phyloP scores from a whole-genome alignment of 2,329 filamentous ascomycete genomes.

The Lachnellula subtilissima region DNA sequence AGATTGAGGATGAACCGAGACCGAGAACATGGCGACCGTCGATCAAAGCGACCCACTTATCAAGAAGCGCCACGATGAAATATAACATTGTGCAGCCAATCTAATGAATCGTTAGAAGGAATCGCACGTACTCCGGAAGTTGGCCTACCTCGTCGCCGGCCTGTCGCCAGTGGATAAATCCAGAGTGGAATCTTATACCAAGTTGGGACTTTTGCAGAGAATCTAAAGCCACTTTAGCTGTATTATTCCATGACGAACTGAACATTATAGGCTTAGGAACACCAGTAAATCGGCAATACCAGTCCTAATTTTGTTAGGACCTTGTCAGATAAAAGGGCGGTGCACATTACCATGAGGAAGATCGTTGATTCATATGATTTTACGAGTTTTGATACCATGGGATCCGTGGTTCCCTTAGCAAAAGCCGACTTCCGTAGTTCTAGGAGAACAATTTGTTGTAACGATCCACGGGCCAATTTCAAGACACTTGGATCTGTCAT shows the following conservation, averaged over 20 bases:
- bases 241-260: conserved; percentile 54
- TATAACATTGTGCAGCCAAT: conserved; percentile 47
- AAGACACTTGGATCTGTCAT: conserved; percentile 38
- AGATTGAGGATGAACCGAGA: conserved; percentile 35
- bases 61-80: conserved; percentile 50
- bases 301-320: conserved; percentile 34
- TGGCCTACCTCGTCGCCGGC: conserved; percentile 44
- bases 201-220: conserved; percentile 49
- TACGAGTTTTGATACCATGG: conserved; percentile 41
- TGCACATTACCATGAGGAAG: conserved; percentile 12
- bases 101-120: not conserved
- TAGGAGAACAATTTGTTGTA: conserved; percentile 41
- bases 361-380: conserved; percentile 10
- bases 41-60: conserved; percentile 49
- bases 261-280: conserved; percentile 46
- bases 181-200: conserved; percentile 50
- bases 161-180: conserved; percentile 54
- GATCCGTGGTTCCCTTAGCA: conserved; percentile 38
- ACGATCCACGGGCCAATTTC: conserved; percentile 41
- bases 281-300: conserved; percentile 48
- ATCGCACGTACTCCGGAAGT: not conserved
- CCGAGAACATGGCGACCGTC: conserved; percentile 40
- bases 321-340: not conserved
- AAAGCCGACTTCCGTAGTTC: conserved; percentile 41
- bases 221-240: conserved; percentile 49